These are phyloP conservation scores for Verticillium isaacii DNA, from an alignment of 2,329 filamentous ascomycete species.

Conservation along the genomic window DNA sequence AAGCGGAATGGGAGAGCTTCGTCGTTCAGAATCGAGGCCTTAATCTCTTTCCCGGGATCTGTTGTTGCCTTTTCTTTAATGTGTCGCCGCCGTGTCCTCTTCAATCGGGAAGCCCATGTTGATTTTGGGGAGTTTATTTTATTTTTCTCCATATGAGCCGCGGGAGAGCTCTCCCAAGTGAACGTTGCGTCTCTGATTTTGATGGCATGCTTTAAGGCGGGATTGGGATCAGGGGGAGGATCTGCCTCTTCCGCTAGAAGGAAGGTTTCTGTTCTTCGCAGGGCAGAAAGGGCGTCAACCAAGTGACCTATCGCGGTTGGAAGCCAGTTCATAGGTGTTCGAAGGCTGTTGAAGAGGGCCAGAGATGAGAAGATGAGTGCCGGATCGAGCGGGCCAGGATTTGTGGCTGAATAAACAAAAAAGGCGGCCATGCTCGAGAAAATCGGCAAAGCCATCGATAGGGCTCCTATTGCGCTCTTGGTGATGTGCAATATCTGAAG, in stretches of 20 bases:
- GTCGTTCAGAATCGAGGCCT: conserved; percentile 33
- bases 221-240: conserved; percentile 57
- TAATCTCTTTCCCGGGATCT: conserved; percentile 53
- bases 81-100: conserved; percentile 6
- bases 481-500: conserved; percentile 81
- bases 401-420: conserved; percentile 68
- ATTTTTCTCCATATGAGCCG: conserved; percentile 46
- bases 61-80: conserved; percentile 43
- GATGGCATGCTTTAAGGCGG: conserved; percentile 62
- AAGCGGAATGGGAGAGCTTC: conserved; percentile 63
- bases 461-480: conserved; percentile 77
- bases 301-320: conserved; percentile 85
- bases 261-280: conserved; percentile 84
- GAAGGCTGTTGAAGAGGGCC: conserved; percentile 86
- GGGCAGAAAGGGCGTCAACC: conserved; percentile 81
- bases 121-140: conserved; percentile 32
- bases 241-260: conserved; percentile 78
- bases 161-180: conserved; percentile 75
- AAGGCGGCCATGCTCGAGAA: conserved; percentile 96
- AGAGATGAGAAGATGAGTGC: conserved; percentile 88
- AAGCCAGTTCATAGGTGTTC: conserved; percentile 84
- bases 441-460: conserved; percentile 81
- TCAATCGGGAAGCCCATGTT: conserved; percentile 14
- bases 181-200: conserved; percentile 71
- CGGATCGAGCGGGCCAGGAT: conserved; percentile 64